These are phyloP conservation scores for Lepidium africanum DNA, from an alignment of 345 rosid species.

Conservation along the genomic window DNA sequence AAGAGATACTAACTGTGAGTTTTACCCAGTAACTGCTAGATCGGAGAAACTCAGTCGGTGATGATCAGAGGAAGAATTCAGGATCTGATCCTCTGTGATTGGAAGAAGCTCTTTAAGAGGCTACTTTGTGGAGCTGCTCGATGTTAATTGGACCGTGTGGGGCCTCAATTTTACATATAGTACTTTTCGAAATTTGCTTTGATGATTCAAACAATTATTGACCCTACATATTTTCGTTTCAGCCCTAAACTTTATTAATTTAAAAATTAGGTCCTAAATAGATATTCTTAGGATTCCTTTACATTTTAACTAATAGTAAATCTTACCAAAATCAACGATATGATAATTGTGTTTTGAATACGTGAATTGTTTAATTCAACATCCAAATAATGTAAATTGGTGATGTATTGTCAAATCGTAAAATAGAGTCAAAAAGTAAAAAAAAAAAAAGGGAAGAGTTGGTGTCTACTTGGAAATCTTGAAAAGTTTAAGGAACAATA, in stretches of 20 bases:
- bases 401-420: not conserved
- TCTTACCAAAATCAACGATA: not conserved
- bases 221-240: not conserved
- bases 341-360: not conserved
- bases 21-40: not conserved
- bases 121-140: not conserved
- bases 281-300: not conserved
- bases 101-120: conserved; percentile 8
- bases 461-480: not conserved
- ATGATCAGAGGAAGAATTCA: conserved; percentile 15
- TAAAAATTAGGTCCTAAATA: not conserved
- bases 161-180: not conserved
- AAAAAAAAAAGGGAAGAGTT: not conserved
- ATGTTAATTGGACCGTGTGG: conserved; percentile 12
- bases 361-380: not conserved
- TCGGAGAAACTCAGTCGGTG: conserved; percentile 14
- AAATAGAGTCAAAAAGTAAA: not conserved
- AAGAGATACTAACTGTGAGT: not conserved
- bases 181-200: not conserved
- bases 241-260: not conserved
- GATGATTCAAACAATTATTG: not conserved
- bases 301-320: not conserved
- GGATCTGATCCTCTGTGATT: conserved; percentile 23
- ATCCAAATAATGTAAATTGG: not conserved
- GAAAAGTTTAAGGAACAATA: not conserved